Percentiles rank a stretch among this genome's conserved stretches.
Conservation (phyloP, 2,329 filamentous ascomycete genomes). For the Xylaria sp. region DNA sequence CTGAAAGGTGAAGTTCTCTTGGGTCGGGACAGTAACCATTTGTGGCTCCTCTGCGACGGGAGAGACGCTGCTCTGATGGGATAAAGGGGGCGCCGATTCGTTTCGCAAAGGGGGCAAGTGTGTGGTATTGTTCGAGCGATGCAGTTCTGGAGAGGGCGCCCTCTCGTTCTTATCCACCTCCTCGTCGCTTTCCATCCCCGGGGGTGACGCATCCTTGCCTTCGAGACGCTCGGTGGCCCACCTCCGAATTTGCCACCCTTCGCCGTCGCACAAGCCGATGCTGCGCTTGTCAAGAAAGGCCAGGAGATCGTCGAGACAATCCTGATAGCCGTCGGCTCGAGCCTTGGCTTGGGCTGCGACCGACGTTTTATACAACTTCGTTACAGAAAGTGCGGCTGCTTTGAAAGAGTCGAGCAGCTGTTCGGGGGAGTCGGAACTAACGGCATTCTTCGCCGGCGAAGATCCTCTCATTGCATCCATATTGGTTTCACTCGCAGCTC, state of each 20-base stretch:
- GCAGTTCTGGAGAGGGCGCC: slow-evolving; percentile 60
- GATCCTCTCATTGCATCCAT: slow-evolving; percentile 37
- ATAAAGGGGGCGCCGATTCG: slow-evolving; percentile 41
- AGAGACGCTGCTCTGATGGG: slow-evolving; percentile 17
- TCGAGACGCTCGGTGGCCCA: slow-evolving; percentile 73
- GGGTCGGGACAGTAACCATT: slow-evolving; percentile 55
- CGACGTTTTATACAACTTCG: slow-evolving; percentile 93
- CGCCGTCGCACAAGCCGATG: slow-evolving; percentile 76
- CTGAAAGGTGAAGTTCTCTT: slow-evolving; percentile 71
- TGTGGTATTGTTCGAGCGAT: slow-evolving; percentile 50
- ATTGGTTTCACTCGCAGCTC: slow-evolving; percentile 1
- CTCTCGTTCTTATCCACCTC: slow-evolving; percentile 66
- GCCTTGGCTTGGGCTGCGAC: slow-evolving; percentile 76
- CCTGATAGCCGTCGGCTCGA: slow-evolving; percentile 84
- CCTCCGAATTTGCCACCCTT: slow-evolving; percentile 65
- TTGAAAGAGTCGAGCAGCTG: slow-evolving; percentile 87
- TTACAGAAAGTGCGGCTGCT: slow-evolving; percentile 88
- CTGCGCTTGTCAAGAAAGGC: slow-evolving; percentile 81
- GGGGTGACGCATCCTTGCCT: slow-evolving; percentile 57
- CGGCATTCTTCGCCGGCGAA: slow-evolving; percentile 38
- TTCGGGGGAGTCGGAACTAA: slow-evolving; percentile 54
- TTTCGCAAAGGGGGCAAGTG: slow-evolving; percentile 40
- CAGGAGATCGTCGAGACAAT: slow-evolving; percentile 89
- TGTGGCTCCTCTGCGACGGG: slow-evolving; percentile 28
- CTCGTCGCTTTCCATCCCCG: slow-evolving; percentile 68